Percentiles rank a stretch among this genome's conserved stretches.
Conservation (phyloP, 2,329 filamentous ascomycete species). For the Calonectria pauciramosa region DNA sequence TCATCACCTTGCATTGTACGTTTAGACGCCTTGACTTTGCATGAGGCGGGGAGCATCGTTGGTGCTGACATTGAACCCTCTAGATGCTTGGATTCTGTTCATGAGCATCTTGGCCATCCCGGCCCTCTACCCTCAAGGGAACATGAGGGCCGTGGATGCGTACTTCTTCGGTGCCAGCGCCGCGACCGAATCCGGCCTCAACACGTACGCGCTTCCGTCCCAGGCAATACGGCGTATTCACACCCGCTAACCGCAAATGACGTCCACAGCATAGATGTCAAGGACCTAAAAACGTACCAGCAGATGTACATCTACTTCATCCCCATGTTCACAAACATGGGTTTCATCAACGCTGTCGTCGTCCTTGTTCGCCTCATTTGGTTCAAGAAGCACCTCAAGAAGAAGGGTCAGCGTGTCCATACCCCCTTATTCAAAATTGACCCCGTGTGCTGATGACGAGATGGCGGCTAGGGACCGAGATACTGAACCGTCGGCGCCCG, state of each 20-base stretch:
- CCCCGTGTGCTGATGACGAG: conserved; percentile 25
- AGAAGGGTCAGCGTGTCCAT: conserved; percentile 46
- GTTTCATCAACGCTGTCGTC: conserved; percentile 63
- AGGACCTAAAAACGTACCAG: conserved; percentile 62
- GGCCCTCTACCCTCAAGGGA: conserved; percentile 36
- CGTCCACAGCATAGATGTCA: conserved; percentile 61
- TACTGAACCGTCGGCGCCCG: background rate
- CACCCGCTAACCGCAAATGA: conserved; percentile 21
- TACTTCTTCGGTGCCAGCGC: conserved; percentile 64
- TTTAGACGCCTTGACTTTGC: background rate
- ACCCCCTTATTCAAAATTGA: background rate
- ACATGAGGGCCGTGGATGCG: conserved; percentile 57
- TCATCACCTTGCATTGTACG: conserved; percentile 44
- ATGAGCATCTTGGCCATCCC: conserved; percentile 37
- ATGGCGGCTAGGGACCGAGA: background rate
- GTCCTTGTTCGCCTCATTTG: conserved; percentile 62
- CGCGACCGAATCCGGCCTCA: conserved; percentile 64
- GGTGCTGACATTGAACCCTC: conserved; percentile 12
- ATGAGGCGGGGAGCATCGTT: background rate
- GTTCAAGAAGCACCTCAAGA: conserved; percentile 61
- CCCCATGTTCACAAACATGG: conserved; percentile 62
- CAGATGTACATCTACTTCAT: conserved; percentile 65
- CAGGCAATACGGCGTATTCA: background rate
- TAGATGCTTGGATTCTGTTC: conserved; percentile 41
- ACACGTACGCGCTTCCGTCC: conserved; percentile 54